Evolutionary conservation across 2,329 filamentous ascomycete genomes (phyloP).

Genomic region (Trichoderma hamatum): DNA sequence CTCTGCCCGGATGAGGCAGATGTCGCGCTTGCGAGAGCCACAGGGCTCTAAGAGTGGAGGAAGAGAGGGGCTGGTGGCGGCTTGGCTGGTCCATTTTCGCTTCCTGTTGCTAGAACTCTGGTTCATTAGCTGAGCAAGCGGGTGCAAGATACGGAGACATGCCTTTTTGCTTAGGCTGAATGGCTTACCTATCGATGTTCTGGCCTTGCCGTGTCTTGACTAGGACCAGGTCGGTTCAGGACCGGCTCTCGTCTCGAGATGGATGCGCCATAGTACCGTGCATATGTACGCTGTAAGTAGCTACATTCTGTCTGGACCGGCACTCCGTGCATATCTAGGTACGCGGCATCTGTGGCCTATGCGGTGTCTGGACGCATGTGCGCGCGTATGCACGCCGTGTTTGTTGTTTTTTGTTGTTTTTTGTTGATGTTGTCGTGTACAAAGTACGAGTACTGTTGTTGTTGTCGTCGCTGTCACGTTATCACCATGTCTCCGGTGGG

Average conservation of each 20-base stretch:
- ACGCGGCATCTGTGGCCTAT: conserved; percentile 10
- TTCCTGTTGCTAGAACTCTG: conserved; percentile 3
- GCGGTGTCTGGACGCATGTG: conserved; percentile 13
- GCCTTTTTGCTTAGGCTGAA: conserved; percentile 26
- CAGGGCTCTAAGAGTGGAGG: conserved; percentile 20
- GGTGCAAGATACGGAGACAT: conserved; percentile 26
- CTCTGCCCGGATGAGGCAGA: conserved; percentile 13
- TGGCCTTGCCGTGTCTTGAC: conserved; percentile 26
- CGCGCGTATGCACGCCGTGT: conserved; percentile 10
- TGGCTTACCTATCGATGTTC: conserved; percentile 22
- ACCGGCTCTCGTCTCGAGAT: conserved; percentile 23
- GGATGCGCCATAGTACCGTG: conserved; percentile 20
- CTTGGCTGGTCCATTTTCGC: conserved; percentile 22
- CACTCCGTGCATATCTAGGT: conserved; percentile 1
- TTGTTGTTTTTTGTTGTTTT: conserved; percentile 1
- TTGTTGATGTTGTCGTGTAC: neutral
- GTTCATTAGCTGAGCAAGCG: conserved; percentile 26
- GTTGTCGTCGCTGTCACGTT: conserved; percentile 16
- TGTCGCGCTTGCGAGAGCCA: conserved; percentile 10
- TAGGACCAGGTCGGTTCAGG: conserved; percentile 27
- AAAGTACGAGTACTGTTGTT: neutral
- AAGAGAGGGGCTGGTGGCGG: conserved; percentile 25
- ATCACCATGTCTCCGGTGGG: neutral
- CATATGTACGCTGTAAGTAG: conserved; percentile 5
- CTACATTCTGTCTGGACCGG: neutral